Base-by-base conservation (phyloP, 2,329 filamentous ascomycete genomes). In the Neobulgaria alba region DNA sequence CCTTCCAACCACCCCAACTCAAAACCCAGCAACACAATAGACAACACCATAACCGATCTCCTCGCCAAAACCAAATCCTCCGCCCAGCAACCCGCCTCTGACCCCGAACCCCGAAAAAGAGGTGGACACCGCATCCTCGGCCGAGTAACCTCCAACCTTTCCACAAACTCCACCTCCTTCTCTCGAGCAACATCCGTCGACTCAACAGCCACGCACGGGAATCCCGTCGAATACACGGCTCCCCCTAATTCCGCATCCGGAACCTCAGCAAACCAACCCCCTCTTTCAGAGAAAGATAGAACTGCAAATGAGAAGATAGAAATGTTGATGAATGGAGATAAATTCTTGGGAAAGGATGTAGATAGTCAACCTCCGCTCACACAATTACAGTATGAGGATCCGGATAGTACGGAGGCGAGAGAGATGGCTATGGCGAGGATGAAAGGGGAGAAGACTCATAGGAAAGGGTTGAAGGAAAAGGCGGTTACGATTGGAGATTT, bases 131-230 rank as follows among this genome's bases (percentile, higher is more conserved):
- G 45, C 30, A 71, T 79, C 41, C 61, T 79, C 3, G 76, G 76
- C 4, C 71, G 76, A 9, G 76, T 73, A 3, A 59, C 72, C 19
- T 77, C 73, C 60, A 78, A 77, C 52, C 67, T 66, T 2, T 79
- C 74, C 2, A 68, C 67, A 1, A 63, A 64, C 4, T 75, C 71
- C 39, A 69, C 61, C 38, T 63, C 59, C 33, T 69, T 46, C 15
- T 58, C 58, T 1, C 49, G 51, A 5, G 56, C 56, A 4, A 57
- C 55, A 7, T 59, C 70, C 39, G 62, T 61, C 12, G 68, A 69
- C 16, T 63, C 64, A 0, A 58, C 57, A 12, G 50, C 61, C 9
- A 57, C 53, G 0, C 41, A 51, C 20, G 51, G 55, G 3, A 39
- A 55, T 18, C 45, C 54, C 1, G 55, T 57, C 1, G 46, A 57